Evolutionary conservation across 2,329 filamentous ascomycete genomes (phyloP), one percentile per base, ranked within the genome.

Genomic region (Thelonectria discophora): DNA sequence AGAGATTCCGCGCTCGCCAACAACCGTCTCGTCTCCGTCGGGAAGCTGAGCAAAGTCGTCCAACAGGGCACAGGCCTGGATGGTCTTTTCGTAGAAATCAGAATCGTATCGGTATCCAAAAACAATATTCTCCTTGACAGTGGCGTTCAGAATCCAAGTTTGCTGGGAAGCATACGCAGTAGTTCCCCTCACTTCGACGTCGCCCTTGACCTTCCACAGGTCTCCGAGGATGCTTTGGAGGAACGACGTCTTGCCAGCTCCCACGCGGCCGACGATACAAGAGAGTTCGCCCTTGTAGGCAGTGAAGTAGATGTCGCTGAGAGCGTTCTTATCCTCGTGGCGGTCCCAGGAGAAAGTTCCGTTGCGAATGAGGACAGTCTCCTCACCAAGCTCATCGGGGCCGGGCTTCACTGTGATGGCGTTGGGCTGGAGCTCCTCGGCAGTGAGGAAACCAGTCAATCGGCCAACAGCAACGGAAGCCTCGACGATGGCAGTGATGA

Each of bases 61-160:
- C 6, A 90, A 74, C 34, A 99, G 82, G 47, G 95, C 95, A 75
- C 96, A 99, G 42, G 95, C 94, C 74, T 92, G 89, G 52, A 99
- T 84, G 0, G 94, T 97, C 72, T 91, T 89, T 58, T 98, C 92
- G 78, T 99, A 99, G 77, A 99, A 99, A 30, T 90, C 86, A 5
- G 94, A 89, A 77, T 99, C 94, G 82, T 91, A 97, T 48, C 92
- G 89, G 78, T 99, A 93, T 2, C 95, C 95, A 73, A 99, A 99
- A 5, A 97, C 84, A 69, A 99, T 97, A 74, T 99, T 99, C 74
- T 99, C 95, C 71, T 93, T 92, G 58, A 99, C 94, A 30, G 92
- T 97, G 9, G 95, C 95, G 74, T 99, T 99, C 89, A 98, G 94
- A 54, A 99, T 91, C 95, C 96, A 99, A 18, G 93, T 83, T 72